These are phyloP conservation scores for Microdochium trichocladiopsis DNA, from an alignment of 2,329 filamentous ascomycete species.

Conservation along the genomic window DNA sequence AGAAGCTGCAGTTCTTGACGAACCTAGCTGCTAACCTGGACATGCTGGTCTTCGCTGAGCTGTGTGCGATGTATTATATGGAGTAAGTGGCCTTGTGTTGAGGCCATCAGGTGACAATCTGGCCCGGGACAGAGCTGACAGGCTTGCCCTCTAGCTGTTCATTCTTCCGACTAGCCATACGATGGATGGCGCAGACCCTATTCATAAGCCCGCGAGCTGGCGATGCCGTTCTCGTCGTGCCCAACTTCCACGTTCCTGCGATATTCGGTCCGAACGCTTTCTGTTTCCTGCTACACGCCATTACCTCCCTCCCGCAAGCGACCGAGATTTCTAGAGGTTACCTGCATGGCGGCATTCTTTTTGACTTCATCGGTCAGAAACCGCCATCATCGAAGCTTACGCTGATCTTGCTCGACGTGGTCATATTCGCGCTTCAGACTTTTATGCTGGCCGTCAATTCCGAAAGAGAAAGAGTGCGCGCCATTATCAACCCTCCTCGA, in stretches of 20 bases:
- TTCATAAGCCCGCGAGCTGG: constrained; percentile 59
- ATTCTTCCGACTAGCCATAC: constrained; percentile 53
- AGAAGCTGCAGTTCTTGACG: constrained; percentile 54
- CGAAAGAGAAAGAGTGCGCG: constrained; percentile 50
- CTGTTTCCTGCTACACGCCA: constrained; percentile 53
- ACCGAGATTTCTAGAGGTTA: constrained; percentile 57
- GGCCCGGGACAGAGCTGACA: constrained; percentile 1
- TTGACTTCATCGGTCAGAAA: constrained; percentile 62
- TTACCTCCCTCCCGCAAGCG: constrained; percentile 47
- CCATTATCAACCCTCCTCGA: constrained; percentile 31
- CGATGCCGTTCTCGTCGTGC: constrained; percentile 45
- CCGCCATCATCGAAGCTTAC: constrained; percentile 50
- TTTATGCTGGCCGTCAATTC: constrained; percentile 58
- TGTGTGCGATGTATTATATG: constrained; percentile 63
- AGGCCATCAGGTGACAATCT: neutral
- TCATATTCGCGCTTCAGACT: constrained; percentile 51
- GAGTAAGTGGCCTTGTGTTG: constrained; percentile 41
- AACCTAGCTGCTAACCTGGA: constrained; percentile 56
- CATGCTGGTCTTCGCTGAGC: constrained; percentile 55
- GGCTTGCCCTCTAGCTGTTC: constrained; percentile 44
- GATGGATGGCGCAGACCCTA: constrained; percentile 51
- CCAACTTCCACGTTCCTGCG: constrained; percentile 50
- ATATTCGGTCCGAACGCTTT: constrained; percentile 52
- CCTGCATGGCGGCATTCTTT: constrained; percentile 58
- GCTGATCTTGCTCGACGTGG: constrained; percentile 47